Evolutionary conservation across 768 basidiomycete species (phyloP).

Genomic region (Amanita rubescens): DNA sequence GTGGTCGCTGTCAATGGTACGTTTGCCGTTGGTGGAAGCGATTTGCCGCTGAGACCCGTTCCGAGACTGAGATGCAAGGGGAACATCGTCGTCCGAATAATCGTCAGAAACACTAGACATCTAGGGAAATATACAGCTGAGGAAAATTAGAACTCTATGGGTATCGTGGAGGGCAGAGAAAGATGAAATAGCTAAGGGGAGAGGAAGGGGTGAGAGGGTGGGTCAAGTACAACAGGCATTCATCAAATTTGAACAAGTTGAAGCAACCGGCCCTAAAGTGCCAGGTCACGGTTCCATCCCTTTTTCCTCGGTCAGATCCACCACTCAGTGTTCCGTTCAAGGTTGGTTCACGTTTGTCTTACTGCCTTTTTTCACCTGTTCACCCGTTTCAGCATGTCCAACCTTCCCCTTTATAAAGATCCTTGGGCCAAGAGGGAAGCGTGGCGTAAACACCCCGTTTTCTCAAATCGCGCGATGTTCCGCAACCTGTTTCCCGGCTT

Average conservation of each 20-base stretch:
- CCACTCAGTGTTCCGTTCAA: conserved; percentile 1
- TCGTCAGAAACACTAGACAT: conserved; percentile 45
- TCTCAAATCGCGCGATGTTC: conserved; percentile 83
- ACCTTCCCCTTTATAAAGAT: conserved; percentile 76
- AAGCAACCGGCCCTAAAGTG: conserved; percentile 52
- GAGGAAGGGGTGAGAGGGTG: conserved; percentile 21
- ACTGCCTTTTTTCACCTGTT: conserved; percentile 8
- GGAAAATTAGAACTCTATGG: conserved; percentile 17
- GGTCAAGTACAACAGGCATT: conserved; percentile 15
- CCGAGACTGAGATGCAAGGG: conserved; percentile 37
- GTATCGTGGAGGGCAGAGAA: conserved; percentile 8
- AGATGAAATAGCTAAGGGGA: conserved; percentile 9
- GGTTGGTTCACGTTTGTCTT: conserved; percentile 3
- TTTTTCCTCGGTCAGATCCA: not conserved
- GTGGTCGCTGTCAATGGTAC: conserved; percentile 30
- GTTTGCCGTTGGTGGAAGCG: conserved; percentile 38
- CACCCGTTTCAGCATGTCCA: conserved; percentile 38
- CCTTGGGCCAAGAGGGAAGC: conserved; percentile 93
- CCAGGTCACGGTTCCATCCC: conserved; percentile 25
- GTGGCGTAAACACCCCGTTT: conserved; percentile 88
- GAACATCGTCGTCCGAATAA: conserved; percentile 54
- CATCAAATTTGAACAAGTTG: conserved; percentile 37
- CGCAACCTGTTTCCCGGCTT: conserved; percentile 90
- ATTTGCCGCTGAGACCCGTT: conserved; percentile 29
- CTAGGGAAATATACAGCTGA: conserved; percentile 17